phyloP scores from a whole-genome alignment of 345 rosid genomes.

The Syzygium jambos region DNA sequence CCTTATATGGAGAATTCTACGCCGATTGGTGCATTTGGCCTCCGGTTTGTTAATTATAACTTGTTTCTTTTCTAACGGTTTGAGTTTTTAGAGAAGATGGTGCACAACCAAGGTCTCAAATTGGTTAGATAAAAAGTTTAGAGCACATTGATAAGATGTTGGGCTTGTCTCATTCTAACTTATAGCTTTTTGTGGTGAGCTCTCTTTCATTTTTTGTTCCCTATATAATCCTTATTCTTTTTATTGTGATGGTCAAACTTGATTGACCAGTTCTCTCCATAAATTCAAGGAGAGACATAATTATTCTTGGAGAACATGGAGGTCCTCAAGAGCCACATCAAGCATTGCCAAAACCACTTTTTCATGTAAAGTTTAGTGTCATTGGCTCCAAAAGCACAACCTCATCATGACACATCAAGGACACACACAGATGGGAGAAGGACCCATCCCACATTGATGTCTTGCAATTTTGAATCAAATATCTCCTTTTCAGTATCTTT shows the following conservation, averaged over 20 bases:
- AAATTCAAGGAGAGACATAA: not conserved
- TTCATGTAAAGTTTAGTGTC: not conserved
- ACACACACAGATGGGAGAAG: slow-evolving; percentile 4
- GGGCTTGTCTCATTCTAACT: not conserved
- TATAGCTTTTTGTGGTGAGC: not conserved
- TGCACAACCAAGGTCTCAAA: not conserved
- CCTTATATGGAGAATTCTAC: not conserved
- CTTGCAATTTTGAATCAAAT: slow-evolving; percentile 8
- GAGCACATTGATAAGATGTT: not conserved
- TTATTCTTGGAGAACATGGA: not conserved
- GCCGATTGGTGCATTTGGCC: not conserved
- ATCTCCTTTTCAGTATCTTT: slow-evolving; percentile 28
- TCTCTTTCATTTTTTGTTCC: not conserved
- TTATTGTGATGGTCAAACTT: not conserved
- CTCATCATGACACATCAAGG: slow-evolving; percentile 11
- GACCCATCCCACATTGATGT: slow-evolving; percentile 24
- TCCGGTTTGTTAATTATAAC: not conserved
- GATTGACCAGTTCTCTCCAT: not conserved
- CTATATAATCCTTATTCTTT: not conserved
- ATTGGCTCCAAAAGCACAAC: not conserved
- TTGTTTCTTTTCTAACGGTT: not conserved
- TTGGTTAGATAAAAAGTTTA: not conserved
- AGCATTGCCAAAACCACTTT: not conserved
- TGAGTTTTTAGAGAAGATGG: not conserved
- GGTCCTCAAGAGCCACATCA: not conserved